phyloP scores from a whole-genome alignment of 768 basidiomycete genomes.

The Fomitopsis serialis region DNA sequence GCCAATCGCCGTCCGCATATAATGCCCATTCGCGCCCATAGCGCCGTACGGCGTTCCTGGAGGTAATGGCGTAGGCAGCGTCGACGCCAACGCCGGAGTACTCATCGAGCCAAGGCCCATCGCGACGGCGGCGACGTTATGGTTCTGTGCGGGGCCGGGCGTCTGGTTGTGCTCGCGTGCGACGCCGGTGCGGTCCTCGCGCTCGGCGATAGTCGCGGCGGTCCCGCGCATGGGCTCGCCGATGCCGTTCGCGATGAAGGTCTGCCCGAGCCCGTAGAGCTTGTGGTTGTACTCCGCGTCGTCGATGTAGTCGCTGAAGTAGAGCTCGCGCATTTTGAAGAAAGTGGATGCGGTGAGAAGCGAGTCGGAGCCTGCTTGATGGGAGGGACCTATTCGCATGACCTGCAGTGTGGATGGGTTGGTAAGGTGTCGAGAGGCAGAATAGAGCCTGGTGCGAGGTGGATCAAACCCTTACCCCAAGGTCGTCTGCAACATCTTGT shows the following conservation, averaged over 20 bases:
- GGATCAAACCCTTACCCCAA: conserved; percentile 52
- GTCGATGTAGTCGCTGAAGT: conserved; percentile 88
- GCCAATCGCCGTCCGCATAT: conserved; percentile 53
- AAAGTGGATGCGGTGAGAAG: conserved; percentile 90
- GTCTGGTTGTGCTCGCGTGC: conserved; percentile 52
- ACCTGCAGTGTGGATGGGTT: conserved; percentile 44
- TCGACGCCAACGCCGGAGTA: conserved; percentile 32
- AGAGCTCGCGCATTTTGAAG: conserved; percentile 91
- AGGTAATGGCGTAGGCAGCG: conserved; percentile 40
- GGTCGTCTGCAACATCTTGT: conserved; percentile 94
- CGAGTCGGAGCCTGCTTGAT: conserved; percentile 97
- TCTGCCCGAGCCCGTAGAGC: conserved; percentile 79
- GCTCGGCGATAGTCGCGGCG: conserved; percentile 70
- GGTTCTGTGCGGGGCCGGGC: conserved; percentile 40
- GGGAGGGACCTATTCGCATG: conserved; percentile 81
- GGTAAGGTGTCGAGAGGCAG: background rate
- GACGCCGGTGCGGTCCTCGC: conserved; percentile 57
- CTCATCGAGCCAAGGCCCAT: conserved; percentile 10
- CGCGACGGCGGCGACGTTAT: conserved; percentile 25
- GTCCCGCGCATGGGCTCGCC: conserved; percentile 63
- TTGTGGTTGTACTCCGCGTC: conserved; percentile 78
- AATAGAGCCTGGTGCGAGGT: background rate
- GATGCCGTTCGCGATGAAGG: conserved; percentile 67
- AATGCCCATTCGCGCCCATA: conserved; percentile 55
- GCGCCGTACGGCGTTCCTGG: conserved; percentile 51